Base-by-base conservation (phyloP, 176 grass and related monocot genomes). In the Avena sativa region DNA sequence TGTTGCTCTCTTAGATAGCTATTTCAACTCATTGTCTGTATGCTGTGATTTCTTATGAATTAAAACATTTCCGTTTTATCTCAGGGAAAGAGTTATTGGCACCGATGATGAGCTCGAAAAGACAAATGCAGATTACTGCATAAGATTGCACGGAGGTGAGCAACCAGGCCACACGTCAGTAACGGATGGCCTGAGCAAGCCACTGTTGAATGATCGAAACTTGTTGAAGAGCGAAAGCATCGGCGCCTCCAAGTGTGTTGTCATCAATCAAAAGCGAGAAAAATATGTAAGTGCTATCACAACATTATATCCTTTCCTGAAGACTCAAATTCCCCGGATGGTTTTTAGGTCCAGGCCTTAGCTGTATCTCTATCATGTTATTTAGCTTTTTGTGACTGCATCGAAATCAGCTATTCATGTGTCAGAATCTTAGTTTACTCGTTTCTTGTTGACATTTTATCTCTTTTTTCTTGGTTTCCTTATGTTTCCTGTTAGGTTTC, bases 221-320 rank as follows among this genome's bases (percentile, higher is more conserved):
- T 90, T 95, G 69, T 80, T 98, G 90, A 98, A 98, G 88, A 98
- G 96, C 6, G 93, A 92, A 78, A 95, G 96, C 79, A 98, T 98
- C 25, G 87, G 96, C 19, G 96, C 93, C 73, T 98, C 96, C 52
- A 88, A 91, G 84, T 98, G 91, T 21, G 84, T 98, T 21, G 84
- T 91, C 51, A 53, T 91, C 60, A 98, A 92, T 82, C 66, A 83
- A 87, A 90, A 86, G 66, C 86, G 69, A 76, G 87, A 89, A 44
- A 88, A 91, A 63, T 90, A 95, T 74, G 96, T 95, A 92, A 93
- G 91, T 89, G 36, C 66, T 25, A 19, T 50, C 26, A 2, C 34
- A 71, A 11, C 36, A 20, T 71, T 71, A 9, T 48, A 80, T 74
- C 58, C 38, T 25, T 44, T 59, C 55, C 14, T 57, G 19, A 57